These are phyloP conservation scores for Cutaneotrichosporon sp. DNA, from an alignment of 1,284 basidiomycete genomes.

Conservation along the genomic window DNA sequence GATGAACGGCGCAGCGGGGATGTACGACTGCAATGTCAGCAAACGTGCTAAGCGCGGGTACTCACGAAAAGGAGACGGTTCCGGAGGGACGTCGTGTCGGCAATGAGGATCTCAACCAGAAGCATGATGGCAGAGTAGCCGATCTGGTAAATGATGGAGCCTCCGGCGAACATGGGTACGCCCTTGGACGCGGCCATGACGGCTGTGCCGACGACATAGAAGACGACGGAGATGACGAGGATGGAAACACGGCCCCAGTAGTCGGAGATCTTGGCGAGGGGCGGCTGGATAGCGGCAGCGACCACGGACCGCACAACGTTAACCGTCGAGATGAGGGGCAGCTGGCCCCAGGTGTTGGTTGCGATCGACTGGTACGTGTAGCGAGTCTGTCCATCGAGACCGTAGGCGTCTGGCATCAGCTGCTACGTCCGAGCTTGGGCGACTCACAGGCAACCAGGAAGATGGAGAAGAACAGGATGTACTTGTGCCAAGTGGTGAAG, in stretches of 20 bases:
- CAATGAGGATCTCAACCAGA: slow-evolving; percentile 48
- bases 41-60: slow-evolving; percentile 35
- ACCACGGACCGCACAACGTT: slow-evolving; percentile 39
- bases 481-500: slow-evolving; percentile 10
- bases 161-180: slow-evolving; percentile 42
- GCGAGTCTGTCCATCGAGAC: slow-evolving; percentile 43
- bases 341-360: slow-evolving; percentile 17
- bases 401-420: slow-evolving; percentile 10
- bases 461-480: slow-evolving; percentile 39
- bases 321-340: slow-evolving; percentile 39
- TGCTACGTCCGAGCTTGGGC: background rate
- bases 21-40: background rate
- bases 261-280: slow-evolving; percentile 41
- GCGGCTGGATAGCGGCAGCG: slow-evolving; percentile 38
- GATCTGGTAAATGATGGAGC: slow-evolving; percentile 45
- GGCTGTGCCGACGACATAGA: slow-evolving; percentile 47
- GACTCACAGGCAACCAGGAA: slow-evolving; percentile 44
- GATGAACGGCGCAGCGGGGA: slow-evolving; percentile 46
- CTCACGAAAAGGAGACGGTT: slow-evolving; percentile 44
- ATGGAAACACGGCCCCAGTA: slow-evolving; percentile 48
- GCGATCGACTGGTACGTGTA: slow-evolving; percentile 30
- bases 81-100: slow-evolving; percentile 47
- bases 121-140: slow-evolving; percentile 31
- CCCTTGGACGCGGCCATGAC: slow-evolving; percentile 40
- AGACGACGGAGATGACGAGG: slow-evolving; percentile 40